Conservation (phyloP, 345 rosid species). For the Eucalyptus polybractea region DNA sequence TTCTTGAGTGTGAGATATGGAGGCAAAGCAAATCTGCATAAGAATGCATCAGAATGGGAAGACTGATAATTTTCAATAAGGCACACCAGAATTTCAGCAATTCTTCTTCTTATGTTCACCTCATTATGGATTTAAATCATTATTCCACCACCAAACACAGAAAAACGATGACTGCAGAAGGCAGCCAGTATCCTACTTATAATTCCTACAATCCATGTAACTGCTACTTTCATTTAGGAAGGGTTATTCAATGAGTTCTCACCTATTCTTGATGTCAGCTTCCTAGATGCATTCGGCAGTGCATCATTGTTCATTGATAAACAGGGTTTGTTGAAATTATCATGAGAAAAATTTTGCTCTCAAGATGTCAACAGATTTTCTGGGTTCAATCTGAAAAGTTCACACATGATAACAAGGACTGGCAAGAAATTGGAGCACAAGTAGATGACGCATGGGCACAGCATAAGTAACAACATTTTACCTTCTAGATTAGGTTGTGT, state of each 20-base stretch:
- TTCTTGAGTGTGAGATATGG: slow-evolving; percentile 68
- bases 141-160: background rate
- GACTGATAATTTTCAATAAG: background rate
- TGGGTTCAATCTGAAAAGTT: background rate
- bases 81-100: background rate
- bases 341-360: background rate
- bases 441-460: background rate
- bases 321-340: background rate
- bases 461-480: background rate
- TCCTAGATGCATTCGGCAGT: slow-evolving; percentile 25
- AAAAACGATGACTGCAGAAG: background rate
- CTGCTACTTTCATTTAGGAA: background rate
- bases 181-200: background rate
- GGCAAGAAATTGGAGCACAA: background rate
- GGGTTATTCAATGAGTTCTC: background rate
- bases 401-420: background rate
- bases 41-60: background rate
- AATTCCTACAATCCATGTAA: background rate
- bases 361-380: background rate
- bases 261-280: slow-evolving; percentile 94
- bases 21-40: slow-evolving; percentile 61
- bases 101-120: background rate
- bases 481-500: background rate
- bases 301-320: background rate
- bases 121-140: background rate